A percentile compares a stretch with the other conserved stretches of the same genome.
These are phyloP conservation scores for Monosporascus sp. DNA, from an alignment of 2,329 filamentous ascomycete genomes.

Conservation along the genomic window DNA sequence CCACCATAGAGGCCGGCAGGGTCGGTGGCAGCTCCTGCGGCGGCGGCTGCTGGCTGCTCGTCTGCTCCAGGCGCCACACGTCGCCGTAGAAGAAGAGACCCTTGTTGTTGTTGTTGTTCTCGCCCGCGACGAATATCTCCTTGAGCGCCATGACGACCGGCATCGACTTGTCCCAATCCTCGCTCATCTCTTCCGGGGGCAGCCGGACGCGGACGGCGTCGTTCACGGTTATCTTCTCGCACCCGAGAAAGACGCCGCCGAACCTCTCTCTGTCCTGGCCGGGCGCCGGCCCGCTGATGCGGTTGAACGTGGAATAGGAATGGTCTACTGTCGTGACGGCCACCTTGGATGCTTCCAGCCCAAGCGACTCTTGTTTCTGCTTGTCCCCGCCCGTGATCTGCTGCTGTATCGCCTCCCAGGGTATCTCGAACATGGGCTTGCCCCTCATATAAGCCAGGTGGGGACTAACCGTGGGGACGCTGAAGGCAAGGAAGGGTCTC, in stretches of 20 bases:
- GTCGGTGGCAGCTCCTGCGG: not conserved
- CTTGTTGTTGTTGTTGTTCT: constrained; percentile 8
- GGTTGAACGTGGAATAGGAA: constrained; percentile 44
- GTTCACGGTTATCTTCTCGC: constrained; percentile 42
- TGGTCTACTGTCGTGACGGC: constrained; percentile 44
- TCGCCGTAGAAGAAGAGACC: constrained; percentile 20
- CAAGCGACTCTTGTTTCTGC: constrained; percentile 35
- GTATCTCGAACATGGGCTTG: constrained; percentile 35
- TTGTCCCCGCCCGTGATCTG: constrained; percentile 29
- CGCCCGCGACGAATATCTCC: constrained; percentile 26
- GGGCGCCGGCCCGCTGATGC: constrained; percentile 24
- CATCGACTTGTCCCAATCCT: constrained; percentile 25
- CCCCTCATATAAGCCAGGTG: constrained; percentile 33
- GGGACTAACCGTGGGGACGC: constrained; percentile 36
- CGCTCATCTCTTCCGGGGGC: constrained; percentile 31
- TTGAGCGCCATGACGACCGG: constrained; percentile 31
- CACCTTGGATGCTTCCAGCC: constrained; percentile 47
- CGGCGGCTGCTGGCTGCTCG: not conserved
- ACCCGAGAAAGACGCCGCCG: constrained; percentile 46
- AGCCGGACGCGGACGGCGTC: constrained; percentile 45
- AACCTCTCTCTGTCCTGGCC: constrained; percentile 29
- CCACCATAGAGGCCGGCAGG: constrained; percentile 17
- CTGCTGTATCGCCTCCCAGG: constrained; percentile 34
- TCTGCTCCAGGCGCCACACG: constrained; percentile 22
- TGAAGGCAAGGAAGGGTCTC: constrained; percentile 47